phyloP scores from a whole-genome alignment of 2,329 filamentous ascomycete genomes.

The Conoideocrella luteorostrata region DNA sequence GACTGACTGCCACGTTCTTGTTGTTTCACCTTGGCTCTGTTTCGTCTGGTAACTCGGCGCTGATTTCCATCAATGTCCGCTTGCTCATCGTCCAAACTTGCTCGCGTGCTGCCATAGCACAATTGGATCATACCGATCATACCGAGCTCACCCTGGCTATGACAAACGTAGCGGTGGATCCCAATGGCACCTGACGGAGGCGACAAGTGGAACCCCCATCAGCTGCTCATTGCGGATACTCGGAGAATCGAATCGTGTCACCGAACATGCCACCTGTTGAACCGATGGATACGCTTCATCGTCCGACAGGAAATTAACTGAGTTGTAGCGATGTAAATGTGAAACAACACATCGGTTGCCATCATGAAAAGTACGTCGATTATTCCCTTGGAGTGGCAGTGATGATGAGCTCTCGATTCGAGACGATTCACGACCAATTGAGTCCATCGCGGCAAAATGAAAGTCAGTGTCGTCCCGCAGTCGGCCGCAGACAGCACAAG shows the following conservation, averaged over 20 bases:
- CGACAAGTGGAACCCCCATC: constrained; percentile 6
- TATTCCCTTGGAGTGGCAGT: no score
- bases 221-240: neutral
- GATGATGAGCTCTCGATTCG: no score
- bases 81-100: neutral
- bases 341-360: no score
- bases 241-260: constrained; percentile 4
- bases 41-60: neutral
- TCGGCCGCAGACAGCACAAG: no score
- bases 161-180: constrained; percentile 11
- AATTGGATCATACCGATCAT: constrained; percentile 7
- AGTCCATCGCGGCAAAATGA: no score
- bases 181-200: constrained; percentile 13
- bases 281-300: neutral
- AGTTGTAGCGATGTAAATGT: no score
- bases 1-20: no score
- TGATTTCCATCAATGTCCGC: neutral
- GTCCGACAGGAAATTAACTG: no score
- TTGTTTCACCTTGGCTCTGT: neutral
- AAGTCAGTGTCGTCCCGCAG: no score
- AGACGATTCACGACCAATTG: no score
- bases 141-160: constrained; percentile 7
- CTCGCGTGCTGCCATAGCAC: constrained; percentile 2
- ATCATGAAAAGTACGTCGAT: no score
- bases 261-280: constrained; percentile 9